Evolutionary conservation across 129 eudicot species (phyloP).

Genomic region (Saposhnikovia divaricata): DNA sequence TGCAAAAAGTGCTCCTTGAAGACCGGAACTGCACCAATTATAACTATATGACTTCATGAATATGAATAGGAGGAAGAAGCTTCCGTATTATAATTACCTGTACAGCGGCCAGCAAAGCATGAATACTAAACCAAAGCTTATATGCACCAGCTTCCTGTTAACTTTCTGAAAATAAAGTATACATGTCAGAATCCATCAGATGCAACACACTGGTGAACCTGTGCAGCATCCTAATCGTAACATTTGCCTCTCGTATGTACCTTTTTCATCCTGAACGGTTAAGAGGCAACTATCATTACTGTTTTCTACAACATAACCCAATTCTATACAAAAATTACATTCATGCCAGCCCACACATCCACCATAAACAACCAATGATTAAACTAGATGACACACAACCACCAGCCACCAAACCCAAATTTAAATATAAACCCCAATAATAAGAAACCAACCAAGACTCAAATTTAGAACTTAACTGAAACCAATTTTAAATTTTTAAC

Average conservation of each 20-base stretch:
- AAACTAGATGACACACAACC: background rate
- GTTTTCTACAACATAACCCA: background rate
- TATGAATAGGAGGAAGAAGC: background rate
- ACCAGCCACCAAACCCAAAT: background rate
- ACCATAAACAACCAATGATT: background rate
- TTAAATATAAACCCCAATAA: background rate
- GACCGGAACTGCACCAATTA: slow-evolving; percentile 57
- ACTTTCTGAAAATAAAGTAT: slow-evolving; percentile 42
- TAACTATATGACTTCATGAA: slow-evolving; percentile 9
- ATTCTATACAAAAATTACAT: background rate
- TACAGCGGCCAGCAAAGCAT: slow-evolving; percentile 96
- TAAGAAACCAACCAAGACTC: background rate
- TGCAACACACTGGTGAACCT: background rate
- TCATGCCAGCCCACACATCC: background rate
- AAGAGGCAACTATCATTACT: background rate
- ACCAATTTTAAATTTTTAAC: background rate
- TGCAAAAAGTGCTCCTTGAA: slow-evolving; percentile 65
- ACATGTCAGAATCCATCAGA: background rate
- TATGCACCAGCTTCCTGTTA: slow-evolving; percentile 90
- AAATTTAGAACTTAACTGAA: background rate
- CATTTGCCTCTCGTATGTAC: background rate
- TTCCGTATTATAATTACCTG: slow-evolving; percentile 39
- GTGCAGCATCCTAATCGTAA: background rate
- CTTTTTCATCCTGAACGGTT: background rate
- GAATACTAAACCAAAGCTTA: slow-evolving; percentile 71